Base-by-base conservation (phyloP, 257 asterid genomes). In the Capsicum pubescens region DNA sequence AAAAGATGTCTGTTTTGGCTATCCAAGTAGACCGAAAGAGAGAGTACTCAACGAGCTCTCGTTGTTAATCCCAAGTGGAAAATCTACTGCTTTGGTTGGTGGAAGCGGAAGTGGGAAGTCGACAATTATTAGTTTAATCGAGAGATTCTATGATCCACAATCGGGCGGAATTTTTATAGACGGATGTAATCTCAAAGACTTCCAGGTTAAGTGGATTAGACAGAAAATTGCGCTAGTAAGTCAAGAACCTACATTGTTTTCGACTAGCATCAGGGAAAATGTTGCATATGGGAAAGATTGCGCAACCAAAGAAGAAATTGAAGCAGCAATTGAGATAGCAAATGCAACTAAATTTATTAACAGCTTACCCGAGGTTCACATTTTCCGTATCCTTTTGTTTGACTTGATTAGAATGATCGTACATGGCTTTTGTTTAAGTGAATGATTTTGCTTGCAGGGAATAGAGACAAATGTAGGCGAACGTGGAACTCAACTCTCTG, bases 61-160 rank as follows among this genome's bases (percentile, higher is more conserved):
- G 19, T 79, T 93, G 3, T 87, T 58, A 80, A 88, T 93, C 52
- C 88, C 91, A 0, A 90, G 91, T n/a, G 97, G 95, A 79, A 84
- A 88, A 9, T 89, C 94, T 0, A 88, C 92, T 2, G 98, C 97
- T 82, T 76, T 94, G 89, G 97, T 94, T 69, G 98, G 98, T 14
- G 93, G 92, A 86, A 94, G 98, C 44, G 98, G 97, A 44, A 94
- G 98, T 58, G 98, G 98, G 7, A 92, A 94, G 79, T 94, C 98
- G 4, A 94, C 98, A 16, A 94, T 94, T 5, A 87, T 92, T 55
- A 90, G 94, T 81, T 84, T 93, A 89, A 88, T 93, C 10, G 97
- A 93, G 89, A 91, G 97, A 69, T 94, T 94, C 83, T 94, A 94
- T 59, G 98, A 94, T 80, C 98, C 97, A 10, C 89, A 90, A 44